A percentile compares a stretch with the other conserved stretches of the same genome.
These are phyloP conservation scores for Fusarium continuum DNA, from an alignment of 2,329 filamentous ascomycete genomes.

Conservation along the genomic window DNA sequence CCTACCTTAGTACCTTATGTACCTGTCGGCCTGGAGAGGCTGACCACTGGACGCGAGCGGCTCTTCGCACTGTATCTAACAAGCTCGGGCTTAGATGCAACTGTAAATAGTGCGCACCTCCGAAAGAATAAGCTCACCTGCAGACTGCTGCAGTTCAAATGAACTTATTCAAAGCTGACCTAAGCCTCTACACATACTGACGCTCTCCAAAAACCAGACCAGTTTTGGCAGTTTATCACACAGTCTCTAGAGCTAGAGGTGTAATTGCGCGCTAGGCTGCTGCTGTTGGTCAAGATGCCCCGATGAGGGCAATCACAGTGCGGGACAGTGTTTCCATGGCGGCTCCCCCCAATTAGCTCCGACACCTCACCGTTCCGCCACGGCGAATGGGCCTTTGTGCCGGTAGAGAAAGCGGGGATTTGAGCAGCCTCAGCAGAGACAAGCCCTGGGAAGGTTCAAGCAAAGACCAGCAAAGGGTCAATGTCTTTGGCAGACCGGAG, in stretches of 20 bases:
- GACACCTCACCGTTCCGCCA: constrained; percentile 11
- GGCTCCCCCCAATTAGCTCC: constrained; percentile 6
- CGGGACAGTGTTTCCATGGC: constrained; percentile 23
- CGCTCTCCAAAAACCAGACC: neutral
- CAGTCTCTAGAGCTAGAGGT: neutral
- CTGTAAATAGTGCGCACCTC: constrained; percentile 29
- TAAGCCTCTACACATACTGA: constrained; percentile 6
- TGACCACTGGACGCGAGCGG: neutral
- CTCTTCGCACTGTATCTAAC: constrained; percentile 12
- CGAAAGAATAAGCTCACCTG: constrained; percentile 32
- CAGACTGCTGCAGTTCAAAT: too few relatives aligned
- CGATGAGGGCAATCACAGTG: constrained; percentile 11
- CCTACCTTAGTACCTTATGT: too few relatives aligned
- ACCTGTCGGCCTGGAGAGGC: neutral
- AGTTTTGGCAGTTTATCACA: neutral
- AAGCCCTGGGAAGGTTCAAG: constrained; percentile 1
- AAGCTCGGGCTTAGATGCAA: neutral
- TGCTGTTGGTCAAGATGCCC: neutral
- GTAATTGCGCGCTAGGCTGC: neutral
- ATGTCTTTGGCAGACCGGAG: constrained; percentile 18
- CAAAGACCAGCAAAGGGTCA: constrained; percentile 19
- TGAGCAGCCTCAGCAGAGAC: constrained; percentile 16
- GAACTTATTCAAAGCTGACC: constrained; percentile 19
- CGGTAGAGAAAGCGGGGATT: constrained; percentile 23
- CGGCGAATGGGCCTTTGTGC: constrained; percentile 22